These are phyloP conservation scores for Eucalyptus lansdowneana DNA, from an alignment of 345 rosid species.

Conservation along the genomic window DNA sequence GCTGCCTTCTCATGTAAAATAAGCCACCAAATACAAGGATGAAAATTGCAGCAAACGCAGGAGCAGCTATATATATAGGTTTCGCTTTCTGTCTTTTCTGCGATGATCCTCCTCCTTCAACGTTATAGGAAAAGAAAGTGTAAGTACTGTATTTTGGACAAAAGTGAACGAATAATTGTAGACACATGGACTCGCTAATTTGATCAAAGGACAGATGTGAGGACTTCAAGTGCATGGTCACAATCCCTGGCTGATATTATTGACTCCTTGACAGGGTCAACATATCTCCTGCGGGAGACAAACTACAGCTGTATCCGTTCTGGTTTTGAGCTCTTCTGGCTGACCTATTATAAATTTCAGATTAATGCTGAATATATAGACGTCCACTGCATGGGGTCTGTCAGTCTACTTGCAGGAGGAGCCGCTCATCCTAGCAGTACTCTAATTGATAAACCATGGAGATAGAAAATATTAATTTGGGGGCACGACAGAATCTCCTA, in stretches of 20 bases:
- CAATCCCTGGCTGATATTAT: neutral
- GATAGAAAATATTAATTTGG: neutral
- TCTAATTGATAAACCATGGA: no score
- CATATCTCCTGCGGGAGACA: neutral
- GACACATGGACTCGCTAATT: no score
- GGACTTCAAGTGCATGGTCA: neutral
- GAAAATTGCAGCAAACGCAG: no score
- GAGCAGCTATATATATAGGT: no score
- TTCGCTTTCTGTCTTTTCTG: no score
- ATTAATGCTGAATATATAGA: no score
- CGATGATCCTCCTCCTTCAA: no score
- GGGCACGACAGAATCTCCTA: neutral
- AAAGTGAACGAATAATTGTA: no score
- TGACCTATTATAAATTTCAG: neutral
- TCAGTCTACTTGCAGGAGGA: neutral
- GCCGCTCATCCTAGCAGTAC: neutral
- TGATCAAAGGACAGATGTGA: no score
- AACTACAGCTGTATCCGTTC: accelerated
- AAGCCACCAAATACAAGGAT: no score
- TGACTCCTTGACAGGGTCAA: neutral
- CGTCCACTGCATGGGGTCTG: accelerated
- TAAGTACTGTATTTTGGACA: neutral
- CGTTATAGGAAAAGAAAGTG: no score
- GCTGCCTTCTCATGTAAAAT: no score
- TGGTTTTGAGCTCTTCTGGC: neutral